Evolutionary conservation across 176 grass and related monocot genomes (phyloP).

Genomic region (Musa schizocarpa): DNA sequence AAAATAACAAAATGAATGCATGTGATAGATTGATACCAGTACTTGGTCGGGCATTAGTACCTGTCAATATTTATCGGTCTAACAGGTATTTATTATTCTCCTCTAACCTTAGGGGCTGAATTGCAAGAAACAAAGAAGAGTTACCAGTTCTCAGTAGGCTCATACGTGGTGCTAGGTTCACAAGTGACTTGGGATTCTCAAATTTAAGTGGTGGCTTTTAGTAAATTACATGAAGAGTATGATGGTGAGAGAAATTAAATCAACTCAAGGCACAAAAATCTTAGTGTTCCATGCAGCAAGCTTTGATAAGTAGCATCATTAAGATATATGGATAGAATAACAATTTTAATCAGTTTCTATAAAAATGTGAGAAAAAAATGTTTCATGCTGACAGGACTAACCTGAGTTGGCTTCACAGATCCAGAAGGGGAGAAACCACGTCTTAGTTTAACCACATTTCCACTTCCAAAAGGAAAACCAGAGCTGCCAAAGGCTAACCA

Average conservation of each 20-base stretch:
- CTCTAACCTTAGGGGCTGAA: no score
- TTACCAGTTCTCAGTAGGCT: no score
- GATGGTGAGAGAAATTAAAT: not conserved
- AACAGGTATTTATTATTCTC: no score
- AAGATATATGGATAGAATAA: not conserved
- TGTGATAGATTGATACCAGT: no score
- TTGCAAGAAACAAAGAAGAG: no score
- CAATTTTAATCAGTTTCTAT: not conserved
- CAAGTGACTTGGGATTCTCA: not conserved
- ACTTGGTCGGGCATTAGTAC: no score
- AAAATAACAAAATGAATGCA: no score
- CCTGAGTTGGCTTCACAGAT: constrained; percentile 77
- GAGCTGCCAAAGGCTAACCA: constrained; percentile 65
- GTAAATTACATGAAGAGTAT: not conserved
- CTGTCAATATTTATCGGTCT: no score
- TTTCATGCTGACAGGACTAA: constrained; percentile 9
- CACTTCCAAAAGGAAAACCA: constrained; percentile 49
- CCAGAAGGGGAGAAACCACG: constrained; percentile 72
- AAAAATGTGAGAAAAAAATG: not conserved
- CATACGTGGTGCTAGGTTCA: no score
- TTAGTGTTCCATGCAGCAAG: not conserved
- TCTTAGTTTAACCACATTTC: constrained; percentile 76
- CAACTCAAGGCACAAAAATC: not conserved
- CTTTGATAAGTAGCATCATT: not conserved
- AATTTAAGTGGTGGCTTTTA: not conserved